These are phyloP conservation scores for Paracoccidioides brasiliensis DNA, from an alignment of 2,329 filamentous ascomycete genomes.

Conservation along the genomic window DNA sequence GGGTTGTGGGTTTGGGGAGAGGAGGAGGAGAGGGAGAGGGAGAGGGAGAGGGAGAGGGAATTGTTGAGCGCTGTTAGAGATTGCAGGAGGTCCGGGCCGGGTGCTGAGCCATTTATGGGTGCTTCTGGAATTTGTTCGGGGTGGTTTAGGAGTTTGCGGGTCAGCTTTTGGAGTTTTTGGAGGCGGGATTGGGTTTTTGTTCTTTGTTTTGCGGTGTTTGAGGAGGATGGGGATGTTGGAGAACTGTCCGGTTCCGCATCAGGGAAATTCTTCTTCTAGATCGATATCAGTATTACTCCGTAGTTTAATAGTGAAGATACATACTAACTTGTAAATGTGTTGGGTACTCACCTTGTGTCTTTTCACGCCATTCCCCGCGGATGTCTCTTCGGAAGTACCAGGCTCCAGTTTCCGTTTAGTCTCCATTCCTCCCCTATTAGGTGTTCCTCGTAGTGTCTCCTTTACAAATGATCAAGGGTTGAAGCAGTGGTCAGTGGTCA, in stretches of 20 bases:
- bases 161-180: conserved; percentile 12
- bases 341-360: neutral
- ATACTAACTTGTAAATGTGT: neutral
- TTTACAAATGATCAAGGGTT: no score
- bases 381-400: neutral
- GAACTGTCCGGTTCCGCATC: neutral
- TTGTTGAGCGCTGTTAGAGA: conserved; percentile 14
- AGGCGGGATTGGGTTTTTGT: conserved; percentile 11
- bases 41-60: conserved; percentile 9
- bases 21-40: conserved; percentile 6
- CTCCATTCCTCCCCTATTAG: neutral
- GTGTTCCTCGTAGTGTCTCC: neutral
- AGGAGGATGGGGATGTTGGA: neutral
- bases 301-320: no score
- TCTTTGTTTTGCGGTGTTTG: neutral
- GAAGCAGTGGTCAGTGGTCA: no score
- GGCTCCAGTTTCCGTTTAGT: neutral
- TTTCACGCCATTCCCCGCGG: neutral
- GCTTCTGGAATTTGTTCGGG: conserved; percentile 7
- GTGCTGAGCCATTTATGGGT: conserved; percentile 2
- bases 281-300: neutral
- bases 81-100: conserved; percentile 12
- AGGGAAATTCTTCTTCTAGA: neutral
- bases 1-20: neutral
- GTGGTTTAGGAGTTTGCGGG: conserved; percentile 14